phyloP scores from a whole-genome alignment of 768 basidiomycete species.

The Boletus rubroflammeus region DNA sequence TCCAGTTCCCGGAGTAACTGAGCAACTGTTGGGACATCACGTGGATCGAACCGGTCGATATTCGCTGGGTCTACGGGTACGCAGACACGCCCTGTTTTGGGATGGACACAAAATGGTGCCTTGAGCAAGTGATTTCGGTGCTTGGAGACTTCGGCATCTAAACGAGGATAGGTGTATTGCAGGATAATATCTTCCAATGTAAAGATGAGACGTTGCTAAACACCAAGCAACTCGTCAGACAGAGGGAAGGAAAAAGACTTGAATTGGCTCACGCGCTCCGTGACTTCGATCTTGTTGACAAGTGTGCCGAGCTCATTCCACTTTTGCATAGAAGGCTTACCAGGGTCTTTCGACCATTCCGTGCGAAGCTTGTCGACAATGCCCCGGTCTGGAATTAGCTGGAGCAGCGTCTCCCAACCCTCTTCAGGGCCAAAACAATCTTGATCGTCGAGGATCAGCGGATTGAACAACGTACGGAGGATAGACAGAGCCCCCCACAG shows the following conservation, averaged over 20 bases:
- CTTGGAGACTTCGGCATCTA: conserved; percentile 97
- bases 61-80: conserved; percentile 80
- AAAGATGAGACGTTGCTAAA: conserved; percentile 31
- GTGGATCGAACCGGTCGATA: conserved; percentile 83
- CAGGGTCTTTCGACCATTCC: conserved; percentile 56
- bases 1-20: conserved; percentile 84
- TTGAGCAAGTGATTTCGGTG: conserved; percentile 97
- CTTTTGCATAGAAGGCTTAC: conserved; percentile 60
- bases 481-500: conserved; percentile 53
- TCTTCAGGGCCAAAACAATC: conserved; percentile 70
- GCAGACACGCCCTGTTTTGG: conserved; percentile 92
- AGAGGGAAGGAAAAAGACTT: background rate
- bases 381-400: conserved; percentile 65
- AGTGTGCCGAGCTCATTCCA: conserved; percentile 63
- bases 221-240: background rate
- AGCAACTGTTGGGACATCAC: conserved; percentile 78
- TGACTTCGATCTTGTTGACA: conserved; percentile 27
- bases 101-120: conserved; percentile 95
- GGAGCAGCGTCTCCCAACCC: conserved; percentile 71
- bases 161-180: conserved; percentile 92
- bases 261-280: conserved; percentile 29
- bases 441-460: conserved; percentile 77
- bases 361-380: conserved; percentile 46
- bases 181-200: conserved; percentile 86
- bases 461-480: conserved; percentile 55